A percentile compares a stretch with the other conserved stretches of the same genome.
Evolutionary conservation across 371 early-diverging fungal genomes (phyloP).

Genomic region (Mortierella sp.): DNA sequence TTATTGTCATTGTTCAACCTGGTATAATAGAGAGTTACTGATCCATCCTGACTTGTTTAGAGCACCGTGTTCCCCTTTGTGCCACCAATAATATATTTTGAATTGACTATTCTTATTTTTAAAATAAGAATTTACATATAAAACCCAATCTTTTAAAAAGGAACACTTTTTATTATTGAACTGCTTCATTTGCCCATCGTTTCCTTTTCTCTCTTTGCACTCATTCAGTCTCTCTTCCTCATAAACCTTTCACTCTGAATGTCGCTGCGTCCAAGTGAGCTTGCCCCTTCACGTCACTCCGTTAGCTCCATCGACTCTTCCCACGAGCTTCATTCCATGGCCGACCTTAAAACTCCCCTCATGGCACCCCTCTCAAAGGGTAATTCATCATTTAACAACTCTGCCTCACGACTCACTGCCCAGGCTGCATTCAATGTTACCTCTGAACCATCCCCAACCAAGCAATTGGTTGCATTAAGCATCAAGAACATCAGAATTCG

Average conservation of each 20-base stretch:
- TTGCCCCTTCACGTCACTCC: conserved; percentile 24
- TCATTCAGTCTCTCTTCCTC: neutral
- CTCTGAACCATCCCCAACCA: conserved; percentile 34
- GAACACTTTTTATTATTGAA: too few species aligned
- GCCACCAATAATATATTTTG: too few species aligned
- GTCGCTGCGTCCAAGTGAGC: neutral
- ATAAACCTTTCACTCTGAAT: neutral
- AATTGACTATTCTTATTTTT: too few species aligned
- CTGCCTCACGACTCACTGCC: conserved; percentile 37
- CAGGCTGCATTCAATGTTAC: conserved; percentile 46
- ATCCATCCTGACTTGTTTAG: too few species aligned
- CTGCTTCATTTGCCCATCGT: neutral
- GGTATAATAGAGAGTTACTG: too few species aligned
- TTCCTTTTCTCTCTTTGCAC: neutral
- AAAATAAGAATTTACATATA: too few species aligned
- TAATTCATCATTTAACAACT: neutral
- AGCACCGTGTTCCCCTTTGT: too few species aligned
- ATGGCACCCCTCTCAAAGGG: conserved; percentile 18
- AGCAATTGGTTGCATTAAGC: conserved; percentile 49
- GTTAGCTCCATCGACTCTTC: conserved; percentile 5
- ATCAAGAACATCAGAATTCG: conserved; percentile 49
- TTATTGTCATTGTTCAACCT: too few species aligned
- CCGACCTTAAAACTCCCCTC: conserved; percentile 24
- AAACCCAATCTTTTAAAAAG: too few species aligned
- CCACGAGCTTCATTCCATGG: conserved; percentile 29